Evolutionary conservation across 176 grass and related monocot genomes (phyloP).

Genomic region (Pharus latifolius): DNA sequence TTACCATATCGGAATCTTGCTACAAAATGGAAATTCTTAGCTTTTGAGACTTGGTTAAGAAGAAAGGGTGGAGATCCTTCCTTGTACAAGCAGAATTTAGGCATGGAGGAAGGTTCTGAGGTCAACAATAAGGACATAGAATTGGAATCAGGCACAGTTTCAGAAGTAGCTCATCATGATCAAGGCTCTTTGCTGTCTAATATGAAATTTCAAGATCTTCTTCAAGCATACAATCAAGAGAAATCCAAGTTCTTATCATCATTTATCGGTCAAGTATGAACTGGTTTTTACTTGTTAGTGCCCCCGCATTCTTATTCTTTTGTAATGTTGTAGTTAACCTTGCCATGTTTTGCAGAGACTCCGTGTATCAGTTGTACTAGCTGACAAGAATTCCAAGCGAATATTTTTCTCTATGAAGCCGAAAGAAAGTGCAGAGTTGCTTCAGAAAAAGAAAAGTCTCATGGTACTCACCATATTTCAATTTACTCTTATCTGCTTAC

Average conservation of each 20-base stretch:
- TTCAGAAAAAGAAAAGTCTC: constrained; percentile 85
- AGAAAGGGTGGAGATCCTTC: constrained; percentile 71
- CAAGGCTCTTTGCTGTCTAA: constrained; percentile 37
- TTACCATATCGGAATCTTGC: constrained; percentile 84
- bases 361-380: constrained; percentile 57
- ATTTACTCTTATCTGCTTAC: constrained; percentile 8
- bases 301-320: background rate
- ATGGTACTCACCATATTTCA: constrained; percentile 47
- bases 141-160: constrained; percentile 26
- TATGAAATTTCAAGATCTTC: constrained; percentile 70
- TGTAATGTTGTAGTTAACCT: background rate
- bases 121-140: constrained; percentile 26
- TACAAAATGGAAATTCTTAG: constrained; percentile 78
- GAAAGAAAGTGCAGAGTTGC: constrained; percentile 64
- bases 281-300: constrained; percentile 9
- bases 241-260: constrained; percentile 92
- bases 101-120: constrained; percentile 39
- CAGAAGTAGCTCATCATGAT: constrained; percentile 30
- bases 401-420: constrained; percentile 73
- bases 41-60: constrained; percentile 90
- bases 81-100: constrained; percentile 49
- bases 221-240: constrained; percentile 58
- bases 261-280: constrained; percentile 90
- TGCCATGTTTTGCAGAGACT: constrained; percentile 48
- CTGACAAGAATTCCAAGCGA: constrained; percentile 64